These are phyloP conservation scores for Avena eriantha DNA, from an alignment of 176 grass and related monocot genomes.

Conservation along the genomic window DNA sequence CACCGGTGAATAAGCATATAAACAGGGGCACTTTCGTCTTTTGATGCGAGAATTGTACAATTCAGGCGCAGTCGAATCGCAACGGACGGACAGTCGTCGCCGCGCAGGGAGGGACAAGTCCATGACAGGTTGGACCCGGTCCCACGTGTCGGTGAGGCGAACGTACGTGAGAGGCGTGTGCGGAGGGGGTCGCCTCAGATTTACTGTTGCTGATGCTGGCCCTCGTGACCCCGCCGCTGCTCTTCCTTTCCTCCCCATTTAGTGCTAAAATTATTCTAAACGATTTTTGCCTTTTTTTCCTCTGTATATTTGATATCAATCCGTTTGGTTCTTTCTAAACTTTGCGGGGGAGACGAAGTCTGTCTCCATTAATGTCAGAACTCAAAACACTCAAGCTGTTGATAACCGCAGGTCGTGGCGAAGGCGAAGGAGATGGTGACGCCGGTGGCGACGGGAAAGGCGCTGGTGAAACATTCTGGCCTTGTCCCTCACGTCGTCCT, in stretches of 20 bases:
- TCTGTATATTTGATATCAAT: neutral
- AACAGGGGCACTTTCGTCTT: neutral
- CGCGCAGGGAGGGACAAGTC: neutral
- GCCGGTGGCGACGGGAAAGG: too few relatives aligned
- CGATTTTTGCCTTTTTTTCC: neutral
- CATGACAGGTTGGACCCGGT: neutral
- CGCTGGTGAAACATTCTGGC: too few relatives aligned
- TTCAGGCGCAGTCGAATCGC: conserved; percentile 11
- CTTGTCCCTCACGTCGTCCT: too few relatives aligned
- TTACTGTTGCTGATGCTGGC: conserved; percentile 25
- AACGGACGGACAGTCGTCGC: neutral
- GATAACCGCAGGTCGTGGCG: too few relatives aligned
- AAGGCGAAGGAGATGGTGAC: too few relatives aligned
- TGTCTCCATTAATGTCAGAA: too few relatives aligned
- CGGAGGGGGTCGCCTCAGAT: neutral
- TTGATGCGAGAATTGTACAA: fast-evolving
- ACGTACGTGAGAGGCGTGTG: neutral
- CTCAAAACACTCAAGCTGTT: too few relatives aligned
- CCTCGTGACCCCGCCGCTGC: conserved; percentile 58
- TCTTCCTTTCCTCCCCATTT: neutral
- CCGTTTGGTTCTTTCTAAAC: too few relatives aligned
- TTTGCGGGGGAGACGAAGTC: too few relatives aligned
- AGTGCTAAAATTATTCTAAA: neutral
- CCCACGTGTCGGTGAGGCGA: neutral
- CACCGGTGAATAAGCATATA: neutral